Evolutionary conservation across 2,329 filamentous ascomycete genomes (phyloP), one percentile per base, ranked within the genome.

Genomic region (Colletotrichum scovillei): DNA sequence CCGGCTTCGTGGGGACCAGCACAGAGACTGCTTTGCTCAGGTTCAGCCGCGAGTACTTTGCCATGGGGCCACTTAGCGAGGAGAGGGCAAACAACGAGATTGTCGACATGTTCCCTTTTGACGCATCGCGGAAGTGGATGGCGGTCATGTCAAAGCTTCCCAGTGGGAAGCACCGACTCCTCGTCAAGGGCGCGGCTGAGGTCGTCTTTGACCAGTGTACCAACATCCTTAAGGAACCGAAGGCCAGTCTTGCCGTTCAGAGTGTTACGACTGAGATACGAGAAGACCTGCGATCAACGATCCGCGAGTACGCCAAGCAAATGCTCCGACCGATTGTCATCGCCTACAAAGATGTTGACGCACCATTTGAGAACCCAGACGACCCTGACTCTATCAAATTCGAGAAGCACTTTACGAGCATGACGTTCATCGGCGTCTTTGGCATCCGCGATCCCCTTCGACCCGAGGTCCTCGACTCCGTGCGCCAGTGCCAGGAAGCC

Each of bases 281-380:
- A 4, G 75, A 76, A 24, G 79, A 78, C 53, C 78, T 84, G 22
- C 76, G 79, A n/a, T 77, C 76, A 19, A 81, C 80, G 0, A 84
- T 84, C 9, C 76, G 81, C 11, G 78, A 79, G 14, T 94, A 94
- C 77, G 93, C 93, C 1, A 88, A 88, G 7, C 88, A 90, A 9
- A 93, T 92, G 69, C 83, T 93, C 55, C 88, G 92, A 64, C 92
- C 92, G 0, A 92, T 93, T 73, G 91, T 87, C 35, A 85, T 93
- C 60, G 82, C 92, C 19, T 93, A 92, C 79, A 89, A 89, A 53
- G 92, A 94, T 75, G 92, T 92, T 74, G 86, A 90, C n/a, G 85
- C 62, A 3, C 52, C 69, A 1, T 72, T 75, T 5, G 68, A 69
- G 22, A 65, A 66, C 2, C 64, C 57, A 8, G 68, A 74, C 4